Conservation (phyloP, 371 early-diverging fungal species). For the Syncephalastrum racemosum region DNA sequence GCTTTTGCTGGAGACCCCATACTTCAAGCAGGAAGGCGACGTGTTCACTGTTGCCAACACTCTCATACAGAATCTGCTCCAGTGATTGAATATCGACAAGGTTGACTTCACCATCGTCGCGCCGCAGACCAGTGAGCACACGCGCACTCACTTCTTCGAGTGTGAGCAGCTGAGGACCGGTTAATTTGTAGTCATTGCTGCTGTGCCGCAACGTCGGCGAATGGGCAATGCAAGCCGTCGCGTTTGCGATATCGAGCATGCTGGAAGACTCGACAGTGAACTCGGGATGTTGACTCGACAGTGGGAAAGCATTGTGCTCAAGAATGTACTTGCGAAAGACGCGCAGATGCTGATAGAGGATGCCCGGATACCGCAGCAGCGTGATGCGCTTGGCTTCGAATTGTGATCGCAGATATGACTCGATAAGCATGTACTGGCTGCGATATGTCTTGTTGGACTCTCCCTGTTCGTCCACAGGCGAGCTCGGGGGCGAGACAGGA, state of each 20-base stretch:
- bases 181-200: conserved; percentile 42
- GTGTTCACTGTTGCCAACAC: conserved; percentile 47
- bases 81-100: conserved; percentile 31
- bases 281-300: conserved; percentile 37
- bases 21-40: conserved; percentile 47
- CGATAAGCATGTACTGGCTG: conserved; percentile 45
- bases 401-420: conserved; percentile 35
- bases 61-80: conserved; percentile 33
- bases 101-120: conserved; percentile 31
- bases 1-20: conserved; percentile 47
- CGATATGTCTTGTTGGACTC: conserved; percentile 28
- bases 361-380: conserved; percentile 49
- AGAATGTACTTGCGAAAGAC: conserved; percentile 49
- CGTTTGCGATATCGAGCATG: conserved; percentile 47
- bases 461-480: conserved; percentile 13
- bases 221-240: conserved; percentile 42
- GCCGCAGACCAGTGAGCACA: conserved; percentile 36
- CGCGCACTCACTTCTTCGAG: conserved; percentile 45
- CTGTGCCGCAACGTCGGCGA: conserved; percentile 41
- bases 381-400: conserved; percentile 37
- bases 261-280: conserved; percentile 47
- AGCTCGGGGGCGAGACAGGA: conserved; percentile 27
- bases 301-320: conserved; percentile 48
- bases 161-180: conserved; percentile 42
- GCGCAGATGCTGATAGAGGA: conserved; percentile 45